phyloP scores from a whole-genome alignment of 2,329 filamentous ascomycete species.

The Fusarium multiceps region DNA sequence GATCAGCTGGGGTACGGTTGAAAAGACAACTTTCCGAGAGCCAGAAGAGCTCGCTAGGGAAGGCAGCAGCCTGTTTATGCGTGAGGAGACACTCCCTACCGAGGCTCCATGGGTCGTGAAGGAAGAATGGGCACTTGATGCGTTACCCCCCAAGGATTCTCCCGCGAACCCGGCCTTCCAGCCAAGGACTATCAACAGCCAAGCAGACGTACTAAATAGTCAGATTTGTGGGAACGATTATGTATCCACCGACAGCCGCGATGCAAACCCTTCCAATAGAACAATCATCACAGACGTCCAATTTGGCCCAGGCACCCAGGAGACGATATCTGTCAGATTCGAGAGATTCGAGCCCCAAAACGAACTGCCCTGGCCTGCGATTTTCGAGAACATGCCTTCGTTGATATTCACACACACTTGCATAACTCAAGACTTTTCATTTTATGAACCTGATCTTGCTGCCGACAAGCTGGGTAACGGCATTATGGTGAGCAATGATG shows the following conservation, averaged over 20 bases:
- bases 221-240: background rate
- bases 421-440: conserved; percentile 49
- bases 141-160: background rate
- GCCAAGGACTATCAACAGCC: background rate
- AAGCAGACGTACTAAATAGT: background rate
- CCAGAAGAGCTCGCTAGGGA: conserved; percentile 34
- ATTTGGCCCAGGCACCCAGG: conserved; percentile 26
- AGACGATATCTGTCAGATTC: conserved; percentile 27
- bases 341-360: conserved; percentile 6
- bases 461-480: conserved; percentile 40
- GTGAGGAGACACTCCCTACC: background rate
- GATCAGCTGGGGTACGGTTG: conserved; percentile 40
- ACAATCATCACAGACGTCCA: conserved; percentile 30
- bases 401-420: conserved; percentile 53
- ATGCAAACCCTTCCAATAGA: background rate
- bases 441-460: conserved; percentile 12
- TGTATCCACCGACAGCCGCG: background rate
- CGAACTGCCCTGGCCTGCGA: conserved; percentile 42
- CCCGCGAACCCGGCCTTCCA: background rate
- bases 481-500: conserved; percentile 20
- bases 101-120: background rate
- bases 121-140: conserved; percentile 3
- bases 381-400: conserved; percentile 40
- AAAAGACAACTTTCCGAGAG: conserved; percentile 41
- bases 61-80: conserved; percentile 43